Evolutionary conservation across 805 yeast genomes (phyloP), one percentile per base, ranked within the genome.

Genomic region (Candida peoriensis): DNA sequence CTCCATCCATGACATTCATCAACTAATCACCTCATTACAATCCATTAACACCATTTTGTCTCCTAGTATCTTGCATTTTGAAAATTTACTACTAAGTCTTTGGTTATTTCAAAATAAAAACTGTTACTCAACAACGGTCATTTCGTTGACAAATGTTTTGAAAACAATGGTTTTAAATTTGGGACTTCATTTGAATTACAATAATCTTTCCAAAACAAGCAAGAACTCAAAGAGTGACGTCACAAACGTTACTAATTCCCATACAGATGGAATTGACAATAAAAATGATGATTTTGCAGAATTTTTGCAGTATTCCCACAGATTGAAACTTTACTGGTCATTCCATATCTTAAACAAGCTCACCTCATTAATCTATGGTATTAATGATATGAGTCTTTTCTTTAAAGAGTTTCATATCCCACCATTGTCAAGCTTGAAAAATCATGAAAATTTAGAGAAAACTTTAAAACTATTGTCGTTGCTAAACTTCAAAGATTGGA

Each of bases 301-400:
- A 25, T 38, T 34, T 24, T 15, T 31, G 11, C 28, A 28, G 5
- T 47, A 53, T 26, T 39, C 52, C 3, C 39, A 47, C 16, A 47
- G 72, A 42, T 47, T 67, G 24, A 67, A 65, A 37, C 42, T 70
- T 8, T 70, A 59, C 40, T 69, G 75, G 75, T 60, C 64, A 37
- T 62, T 55, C 39, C 56, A 57, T 25, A 58, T 64, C n/a, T 45
- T 68, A 19, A 42, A 48, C n/a, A 38, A 38, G 11, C 29, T 47
- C 13, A 39, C 56, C 26, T 33, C 41, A 24, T 27, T 39, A 24
- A 30, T 38, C 25, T 48, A 43, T 42, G 58, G 58, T 7, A 32
- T 51, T 24, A 50, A 55, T 26, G 48, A 48, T 14, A 33, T 42
- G 35, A 43, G 40, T n/a, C n/a, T n/a, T 3, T 46, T 50, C 33